Base-by-base conservation (phyloP, 768 basidiomycete genomes). In the Psilocybe tampanensis region DNA sequence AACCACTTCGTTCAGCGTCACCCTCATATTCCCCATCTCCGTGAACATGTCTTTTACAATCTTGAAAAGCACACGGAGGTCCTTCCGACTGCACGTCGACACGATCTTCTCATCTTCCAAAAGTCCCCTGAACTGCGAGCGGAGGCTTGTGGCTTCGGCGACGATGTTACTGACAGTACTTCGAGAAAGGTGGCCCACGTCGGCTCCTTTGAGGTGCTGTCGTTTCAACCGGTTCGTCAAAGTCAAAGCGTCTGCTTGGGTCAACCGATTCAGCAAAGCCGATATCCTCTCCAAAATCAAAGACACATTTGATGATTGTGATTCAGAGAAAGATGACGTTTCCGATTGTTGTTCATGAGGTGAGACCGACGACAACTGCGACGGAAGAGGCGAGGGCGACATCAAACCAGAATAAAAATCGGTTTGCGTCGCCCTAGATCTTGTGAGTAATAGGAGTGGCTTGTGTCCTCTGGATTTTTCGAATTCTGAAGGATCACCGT, bases 211-310 rank as follows among this genome's bases (percentile, higher is more conserved):
- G 18, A 98, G 79, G 64, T 95, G 86, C 63, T 98, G 95, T 54
- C 94, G 88, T 72, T 93, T 95, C 23, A 98, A 77, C 23, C 97
- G 87, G 60, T 90, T 91, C 29, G 92, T 93, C 41, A 98, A 77
- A 1, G 93, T 94, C 19, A 89, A 78, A 1, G 95, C 88, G 63
- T 98, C 95, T 1, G 95, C 88, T 60, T 90, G 83, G 23, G 79
- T 76, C 56, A 95, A 79, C 26, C 78, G 75, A 59, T 68, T 76
- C 43, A 79, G 64, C 2, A 98, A 74, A 23, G 79, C 76, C 22
- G 77, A 70, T 45, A 90, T 76, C 55, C 90, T 86, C 39, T 90
- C 87, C 29, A 91, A 68, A 48, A 92, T 72, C 12, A 72, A 66
- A 22, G 85, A 78, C 26, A 91, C 72, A 42, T 79, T 77, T 13